phyloP scores from a whole-genome alignment of 345 rosid species.

The Erucastrum elatum region DNA sequence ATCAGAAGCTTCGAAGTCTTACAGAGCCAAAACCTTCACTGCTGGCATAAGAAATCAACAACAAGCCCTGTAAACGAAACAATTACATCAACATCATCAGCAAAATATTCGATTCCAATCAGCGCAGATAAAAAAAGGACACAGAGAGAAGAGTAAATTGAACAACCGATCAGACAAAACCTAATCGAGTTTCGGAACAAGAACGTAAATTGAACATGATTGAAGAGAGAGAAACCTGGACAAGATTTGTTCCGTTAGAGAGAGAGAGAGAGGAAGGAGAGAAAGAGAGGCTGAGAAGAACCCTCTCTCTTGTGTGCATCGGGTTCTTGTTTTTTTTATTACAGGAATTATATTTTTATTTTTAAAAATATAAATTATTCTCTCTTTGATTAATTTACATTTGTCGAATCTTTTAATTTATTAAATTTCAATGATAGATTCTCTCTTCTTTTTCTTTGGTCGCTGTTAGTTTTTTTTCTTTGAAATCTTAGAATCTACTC shows the following conservation, averaged over 20 bases:
- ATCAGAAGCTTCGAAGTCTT: slow-evolving; percentile 1
- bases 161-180: slow-evolving; percentile 9
- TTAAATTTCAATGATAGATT: slow-evolving; percentile 20
- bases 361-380: not conserved
- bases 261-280: slow-evolving; percentile 8
- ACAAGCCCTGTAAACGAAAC: slow-evolving; percentile 1
- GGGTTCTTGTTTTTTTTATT: slow-evolving; percentile 25
- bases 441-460: slow-evolving; percentile 1
- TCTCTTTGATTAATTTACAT: slow-evolving; percentile 24
- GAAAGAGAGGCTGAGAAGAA: slow-evolving; percentile 41
- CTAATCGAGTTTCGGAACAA: slow-evolving; percentile 3
- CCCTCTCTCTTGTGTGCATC: slow-evolving; percentile 26
- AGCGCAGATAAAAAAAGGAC: not conserved
- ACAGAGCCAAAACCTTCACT: slow-evolving; percentile 5
- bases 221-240: slow-evolving; percentile 24
- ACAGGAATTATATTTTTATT: not conserved
- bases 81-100: not conserved
- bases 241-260: slow-evolving; percentile 21
- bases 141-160: not conserved
- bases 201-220: not conserved
- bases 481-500: slow-evolving; percentile 16
- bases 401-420: slow-evolving; percentile 18
- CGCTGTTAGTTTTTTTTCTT: slow-evolving; percentile 11
- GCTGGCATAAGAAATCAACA: slow-evolving; percentile 2
- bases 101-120: not conserved